Evolutionary conservation across 177 flowering plant genomes (phyloP).

Genomic region (Telopea speciosissima): DNA sequence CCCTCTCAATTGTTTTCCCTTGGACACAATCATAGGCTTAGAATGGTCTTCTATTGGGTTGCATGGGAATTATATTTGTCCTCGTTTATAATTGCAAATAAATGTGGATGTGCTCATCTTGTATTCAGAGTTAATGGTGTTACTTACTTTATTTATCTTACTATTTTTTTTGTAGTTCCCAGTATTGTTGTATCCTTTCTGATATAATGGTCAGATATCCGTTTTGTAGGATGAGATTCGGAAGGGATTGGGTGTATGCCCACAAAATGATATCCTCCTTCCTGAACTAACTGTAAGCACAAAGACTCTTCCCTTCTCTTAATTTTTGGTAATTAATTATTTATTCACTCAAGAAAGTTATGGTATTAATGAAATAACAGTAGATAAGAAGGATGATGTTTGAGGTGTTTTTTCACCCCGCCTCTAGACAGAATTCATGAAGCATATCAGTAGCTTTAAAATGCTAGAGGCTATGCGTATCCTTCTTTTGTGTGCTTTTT

Average conservation of each 20-base stretch:
- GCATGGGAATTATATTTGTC: not conserved
- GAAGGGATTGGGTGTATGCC: slow-evolving; percentile 88
- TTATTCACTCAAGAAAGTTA: too few relatives aligned
- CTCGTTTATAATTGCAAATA: not conserved
- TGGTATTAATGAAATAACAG: not conserved
- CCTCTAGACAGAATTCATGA: not conserved
- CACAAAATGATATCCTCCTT: slow-evolving; percentile 91
- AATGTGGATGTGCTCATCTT: not conserved
- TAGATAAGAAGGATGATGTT: not conserved
- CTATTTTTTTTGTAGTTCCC: not conserved
- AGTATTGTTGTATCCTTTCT: not conserved
- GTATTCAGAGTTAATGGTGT: not conserved
- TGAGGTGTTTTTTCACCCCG: not conserved
- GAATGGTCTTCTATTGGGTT: not conserved
- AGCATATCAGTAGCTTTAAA: not conserved
- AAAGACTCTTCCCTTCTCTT: not conserved
- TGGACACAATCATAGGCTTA: not conserved
- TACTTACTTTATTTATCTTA: slow-evolving; percentile 2
- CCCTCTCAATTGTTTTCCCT: not conserved
- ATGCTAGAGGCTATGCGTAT: not conserved
- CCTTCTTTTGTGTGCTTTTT: too few relatives aligned
- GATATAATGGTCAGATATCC: slow-evolving; percentile 2
- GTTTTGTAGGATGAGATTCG: slow-evolving; percentile 82
- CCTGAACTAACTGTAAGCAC: slow-evolving; percentile 83
- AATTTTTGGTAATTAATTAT: not conserved